phyloP scores from a whole-genome alignment of 75 land plant species.

The Picea sitchensis region DNA sequence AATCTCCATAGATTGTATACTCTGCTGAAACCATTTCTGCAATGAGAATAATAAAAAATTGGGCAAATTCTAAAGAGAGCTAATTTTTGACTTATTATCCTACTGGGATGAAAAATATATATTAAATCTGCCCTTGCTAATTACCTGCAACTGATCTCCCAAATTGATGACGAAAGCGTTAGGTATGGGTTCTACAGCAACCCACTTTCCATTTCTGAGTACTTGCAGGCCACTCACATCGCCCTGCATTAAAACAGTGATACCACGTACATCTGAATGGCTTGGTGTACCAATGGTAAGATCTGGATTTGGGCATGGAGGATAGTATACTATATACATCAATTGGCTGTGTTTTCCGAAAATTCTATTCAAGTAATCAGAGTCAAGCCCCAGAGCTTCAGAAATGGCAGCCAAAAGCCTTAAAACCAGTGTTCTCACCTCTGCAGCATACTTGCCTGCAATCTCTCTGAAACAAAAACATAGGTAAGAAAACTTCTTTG shows the following conservation, averaged over 20 bases:
- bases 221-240: constrained; percentile 28
- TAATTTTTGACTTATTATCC: too few species aligned
- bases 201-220: constrained; percentile 6
- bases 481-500: too few species aligned
- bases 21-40: too few species aligned
- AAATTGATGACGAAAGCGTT: constrained; percentile 14
- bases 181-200: neutral
- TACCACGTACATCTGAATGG: constrained; percentile 52
- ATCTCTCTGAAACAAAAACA: constrained; percentile 17
- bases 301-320: constrained; percentile 71
- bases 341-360: constrained; percentile 44
- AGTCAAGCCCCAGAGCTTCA: constrained; percentile 48
- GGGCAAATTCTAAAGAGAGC: too few species aligned
- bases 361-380: constrained; percentile 23
- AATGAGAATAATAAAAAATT: too few species aligned
- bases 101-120: too few species aligned
- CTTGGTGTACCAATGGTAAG: constrained; percentile 52
- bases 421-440: constrained; percentile 21
- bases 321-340: constrained; percentile 59
- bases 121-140: neutral
- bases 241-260: constrained; percentile 62
- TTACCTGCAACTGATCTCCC: constrained; percentile 25
- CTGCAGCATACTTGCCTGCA: constrained; percentile 25
- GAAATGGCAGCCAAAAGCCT: constrained; percentile 39
- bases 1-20: too few species aligned